Percentiles rank a stretch among this genome's conserved stretches.
phyloP scores from a whole-genome alignment of 163 green algal species.

The Chlorella variabilis region DNA sequence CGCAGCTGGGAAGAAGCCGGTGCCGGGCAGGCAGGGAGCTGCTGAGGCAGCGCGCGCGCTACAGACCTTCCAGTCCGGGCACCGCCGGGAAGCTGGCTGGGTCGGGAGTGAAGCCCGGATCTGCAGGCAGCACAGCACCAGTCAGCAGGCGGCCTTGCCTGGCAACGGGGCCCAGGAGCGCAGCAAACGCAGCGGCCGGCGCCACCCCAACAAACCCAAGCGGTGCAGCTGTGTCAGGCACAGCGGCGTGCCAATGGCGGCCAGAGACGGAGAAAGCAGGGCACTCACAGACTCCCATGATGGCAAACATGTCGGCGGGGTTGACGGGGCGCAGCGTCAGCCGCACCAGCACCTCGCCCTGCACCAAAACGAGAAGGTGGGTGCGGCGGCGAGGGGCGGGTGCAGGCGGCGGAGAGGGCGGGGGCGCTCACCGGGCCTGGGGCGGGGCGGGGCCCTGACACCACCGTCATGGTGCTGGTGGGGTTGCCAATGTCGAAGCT shows the following conservation, averaged over 20 bases:
- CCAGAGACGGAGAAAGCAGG: too few relatives aligned
- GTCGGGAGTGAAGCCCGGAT: conserved; percentile 35
- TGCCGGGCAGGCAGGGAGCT: too few relatives aligned
- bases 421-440: not conserved
- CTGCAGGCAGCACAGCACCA: too few relatives aligned
- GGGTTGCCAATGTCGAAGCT: not conserved
- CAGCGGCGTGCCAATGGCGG: too few relatives aligned
- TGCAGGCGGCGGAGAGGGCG: not conserved
- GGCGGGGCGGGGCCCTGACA: not conserved
- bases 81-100: not conserved
- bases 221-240: too few relatives aligned
- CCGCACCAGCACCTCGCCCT: conserved; percentile 30
- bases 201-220: too few relatives aligned
- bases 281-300: conserved; percentile 49
- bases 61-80: conserved; percentile 42
- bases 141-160: too few relatives aligned
- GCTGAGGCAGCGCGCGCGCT: too few relatives aligned
- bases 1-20: too few relatives aligned
- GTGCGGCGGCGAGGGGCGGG: too few relatives aligned
- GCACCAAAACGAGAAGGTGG: not conserved
- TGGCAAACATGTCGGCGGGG: conserved; percentile 41
- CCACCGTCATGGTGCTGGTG: not conserved
- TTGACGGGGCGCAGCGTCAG: conserved; percentile 36
- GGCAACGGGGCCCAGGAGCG: too few relatives aligned
- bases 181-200: too few relatives aligned